A percentile compares a stretch with the other conserved stretches of the same genome.
These are phyloP conservation scores for Saturnispora mendoncae DNA, from an alignment of 805 yeast genomes.

Conservation along the genomic window DNA sequence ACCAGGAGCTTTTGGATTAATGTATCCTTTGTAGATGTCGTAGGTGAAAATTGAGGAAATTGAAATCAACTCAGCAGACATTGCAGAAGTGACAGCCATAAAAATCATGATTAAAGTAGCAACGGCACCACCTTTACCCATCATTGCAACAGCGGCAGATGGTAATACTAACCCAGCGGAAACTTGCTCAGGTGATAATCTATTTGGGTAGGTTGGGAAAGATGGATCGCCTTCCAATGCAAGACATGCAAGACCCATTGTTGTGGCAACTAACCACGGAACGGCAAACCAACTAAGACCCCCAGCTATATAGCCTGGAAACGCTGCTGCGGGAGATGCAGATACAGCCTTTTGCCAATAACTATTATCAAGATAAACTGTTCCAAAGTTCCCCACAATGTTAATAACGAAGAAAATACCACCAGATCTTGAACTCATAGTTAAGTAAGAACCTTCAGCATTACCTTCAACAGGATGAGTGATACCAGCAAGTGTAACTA, in stretches of 20 bases:
- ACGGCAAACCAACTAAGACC: constrained; percentile 90
- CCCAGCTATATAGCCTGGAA: constrained; percentile 83
- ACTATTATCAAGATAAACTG: constrained; percentile 79
- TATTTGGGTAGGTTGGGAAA: constrained; percentile 74
- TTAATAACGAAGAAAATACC: constrained; percentile 87
- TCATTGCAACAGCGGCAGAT: constrained; percentile 70
- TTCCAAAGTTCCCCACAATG: constrained; percentile 83
- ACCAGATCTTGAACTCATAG: constrained; percentile 78
- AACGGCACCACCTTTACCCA: constrained; percentile 86
- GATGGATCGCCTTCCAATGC: constrained; percentile 59
- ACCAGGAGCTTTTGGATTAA: constrained; percentile 73
- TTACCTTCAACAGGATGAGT: constrained; percentile 67
- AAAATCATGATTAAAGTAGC: constrained; percentile 72
- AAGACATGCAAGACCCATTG: constrained; percentile 79
- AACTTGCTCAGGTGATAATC: constrained; percentile 58
- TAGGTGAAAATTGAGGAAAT: constrained; percentile 80
- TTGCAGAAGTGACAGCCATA: constrained; percentile 90
- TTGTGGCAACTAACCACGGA: constrained; percentile 73
- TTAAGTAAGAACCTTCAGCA: constrained; percentile 77
- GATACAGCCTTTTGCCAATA: constrained; percentile 88
- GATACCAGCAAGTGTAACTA: constrained; percentile 51
- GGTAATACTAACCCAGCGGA: constrained; percentile 75
- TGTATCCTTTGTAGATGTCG: constrained; percentile 73
- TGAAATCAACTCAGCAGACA: constrained; percentile 85
- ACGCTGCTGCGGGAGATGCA: constrained; percentile 62